phyloP scores from a whole-genome alignment of 2,329 filamentous ascomycete genomes.

The Microsporum canis region DNA sequence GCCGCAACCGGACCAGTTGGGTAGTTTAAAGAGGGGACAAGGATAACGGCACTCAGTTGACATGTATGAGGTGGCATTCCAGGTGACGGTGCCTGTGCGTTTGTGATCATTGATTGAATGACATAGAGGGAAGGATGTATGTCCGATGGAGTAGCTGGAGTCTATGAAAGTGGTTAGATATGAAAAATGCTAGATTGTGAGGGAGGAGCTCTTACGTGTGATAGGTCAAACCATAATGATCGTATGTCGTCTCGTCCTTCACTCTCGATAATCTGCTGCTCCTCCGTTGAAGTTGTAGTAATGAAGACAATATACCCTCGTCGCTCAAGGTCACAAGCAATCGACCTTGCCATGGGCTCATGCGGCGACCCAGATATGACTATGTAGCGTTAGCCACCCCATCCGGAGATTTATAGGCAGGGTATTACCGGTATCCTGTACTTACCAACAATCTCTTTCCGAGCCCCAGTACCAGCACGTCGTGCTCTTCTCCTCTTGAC shows the following conservation, averaged over 20 bases:
- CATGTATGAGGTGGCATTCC: slow-evolving; percentile 66
- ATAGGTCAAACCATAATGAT: slow-evolving; percentile 70
- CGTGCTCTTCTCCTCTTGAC: slow-evolving; percentile 59
- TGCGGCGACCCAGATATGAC: slow-evolving; percentile 82
- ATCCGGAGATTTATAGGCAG: not conserved
- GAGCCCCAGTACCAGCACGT: slow-evolving; percentile 68
- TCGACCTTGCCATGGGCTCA: slow-evolving; percentile 69
- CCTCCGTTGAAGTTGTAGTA: slow-evolving; percentile 72
- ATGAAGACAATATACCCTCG: slow-evolving; percentile 90
- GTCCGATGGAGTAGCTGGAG: slow-evolving; percentile 46
- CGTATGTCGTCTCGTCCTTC: slow-evolving; percentile 72
- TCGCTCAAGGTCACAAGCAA: slow-evolving; percentile 77
- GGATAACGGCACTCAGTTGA: slow-evolving; percentile 64
- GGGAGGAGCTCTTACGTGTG: slow-evolving; percentile 28
- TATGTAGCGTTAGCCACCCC: slow-evolving; percentile 22
- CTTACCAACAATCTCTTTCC: slow-evolving; percentile 64
- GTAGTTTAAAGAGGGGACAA: slow-evolving; percentile 70
- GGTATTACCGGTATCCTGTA: slow-evolving; percentile 4
- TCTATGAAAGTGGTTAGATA: slow-evolving; percentile 31
- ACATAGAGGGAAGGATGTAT: slow-evolving; percentile 55
- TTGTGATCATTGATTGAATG: slow-evolving; percentile 61
- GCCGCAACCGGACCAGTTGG: slow-evolving; percentile 75
- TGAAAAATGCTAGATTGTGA: not conserved
- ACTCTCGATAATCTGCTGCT: slow-evolving; percentile 66
- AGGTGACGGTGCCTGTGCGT: slow-evolving; percentile 63